phyloP scores from a whole-genome alignment of 1,139 yeast genomes.

The Pneumocystis oryctolagi region DNA sequence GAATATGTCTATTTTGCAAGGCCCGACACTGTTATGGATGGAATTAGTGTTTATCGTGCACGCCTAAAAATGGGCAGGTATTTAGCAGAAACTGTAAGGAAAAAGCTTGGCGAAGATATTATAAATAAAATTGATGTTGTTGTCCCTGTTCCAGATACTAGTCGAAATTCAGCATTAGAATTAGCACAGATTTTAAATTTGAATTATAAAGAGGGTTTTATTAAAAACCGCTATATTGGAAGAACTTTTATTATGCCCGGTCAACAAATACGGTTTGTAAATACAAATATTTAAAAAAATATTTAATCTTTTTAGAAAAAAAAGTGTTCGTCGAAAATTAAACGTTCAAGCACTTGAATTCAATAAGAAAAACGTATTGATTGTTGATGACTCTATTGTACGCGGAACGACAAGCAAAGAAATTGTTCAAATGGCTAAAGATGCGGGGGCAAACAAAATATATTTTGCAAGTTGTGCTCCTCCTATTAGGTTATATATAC shows the following conservation, averaged over 20 bases:
- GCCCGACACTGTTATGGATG: constrained; percentile 92
- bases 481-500: constrained; percentile 41
- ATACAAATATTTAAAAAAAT: constrained; percentile 26
- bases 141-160: constrained; percentile 95
- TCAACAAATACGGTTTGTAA: constrained; percentile 35
- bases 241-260: constrained; percentile 98
- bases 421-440: constrained; percentile 92
- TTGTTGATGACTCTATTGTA: constrained; percentile 93
- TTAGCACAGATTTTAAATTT: constrained; percentile 68
- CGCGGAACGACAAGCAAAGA: constrained; percentile 96
- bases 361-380: constrained; percentile 65
- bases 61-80: constrained; percentile 90
- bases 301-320: constrained; percentile 40
- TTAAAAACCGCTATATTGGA: constrained; percentile 90
- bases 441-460: constrained; percentile 89
- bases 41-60: constrained; percentile 83
- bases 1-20: constrained; percentile 97
- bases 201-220: constrained; percentile 93
- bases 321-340: constrained; percentile 83
- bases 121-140: constrained; percentile 68
- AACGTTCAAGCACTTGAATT: constrained; percentile 95
- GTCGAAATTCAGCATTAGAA: constrained; percentile 86
- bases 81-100: constrained; percentile 56
- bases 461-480: constrained; percentile 97
- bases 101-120: constrained; percentile 37